Evolutionary conservation across 306 rosid genomes (phyloP), one percentile per base, ranked within the genome.

Genomic region (Nissolia schottii): DNA sequence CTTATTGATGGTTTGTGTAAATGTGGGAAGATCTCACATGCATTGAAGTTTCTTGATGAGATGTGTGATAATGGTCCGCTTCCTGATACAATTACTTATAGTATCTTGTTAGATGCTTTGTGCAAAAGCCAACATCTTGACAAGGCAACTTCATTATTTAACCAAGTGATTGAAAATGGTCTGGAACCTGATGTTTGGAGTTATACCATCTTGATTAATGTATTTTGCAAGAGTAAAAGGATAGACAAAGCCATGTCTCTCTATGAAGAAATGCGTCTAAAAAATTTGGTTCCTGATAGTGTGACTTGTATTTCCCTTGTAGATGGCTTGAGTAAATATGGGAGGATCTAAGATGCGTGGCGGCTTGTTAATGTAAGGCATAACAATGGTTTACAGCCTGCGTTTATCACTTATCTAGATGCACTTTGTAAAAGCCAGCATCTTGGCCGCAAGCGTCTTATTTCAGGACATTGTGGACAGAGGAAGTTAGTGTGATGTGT

Each of bases 301-400:
- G 37, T 55, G 27, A 24, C 62, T 63, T 74, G 27, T 10, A 27
- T 45, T 23, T 11, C 7, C 4, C 72, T 74, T 13, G 4, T 74
- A 16, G 55, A 64, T 27, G 65, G 56, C 55, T 64, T 74, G 72
- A 37, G 34, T 64, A 64, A 74, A 63, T 74, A 64, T 37, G 79
- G 64, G 64, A 74, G 55, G 27, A 15, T 25, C 46, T 51, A 64
- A 45, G 10, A 37, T 37, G 72, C 24, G 14, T 38, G 43, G 54
- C 16, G 64, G 31, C 64, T 74, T 63, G 79, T 27, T 50, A 50
- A 63, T 63, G 2, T 16, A 72, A 51, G 50, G 50, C 24, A 23
- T 28, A 43, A 51, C 45, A 2, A 5, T 37, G 55, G 27, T 63
- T 45, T 18, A 51, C 64, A 53, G 49, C 45, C 34, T 7, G 16